These are phyloP conservation scores for Colletotrichum liaoningense DNA, from an alignment of 2,329 filamentous ascomycete genomes.

Conservation along the genomic window DNA sequence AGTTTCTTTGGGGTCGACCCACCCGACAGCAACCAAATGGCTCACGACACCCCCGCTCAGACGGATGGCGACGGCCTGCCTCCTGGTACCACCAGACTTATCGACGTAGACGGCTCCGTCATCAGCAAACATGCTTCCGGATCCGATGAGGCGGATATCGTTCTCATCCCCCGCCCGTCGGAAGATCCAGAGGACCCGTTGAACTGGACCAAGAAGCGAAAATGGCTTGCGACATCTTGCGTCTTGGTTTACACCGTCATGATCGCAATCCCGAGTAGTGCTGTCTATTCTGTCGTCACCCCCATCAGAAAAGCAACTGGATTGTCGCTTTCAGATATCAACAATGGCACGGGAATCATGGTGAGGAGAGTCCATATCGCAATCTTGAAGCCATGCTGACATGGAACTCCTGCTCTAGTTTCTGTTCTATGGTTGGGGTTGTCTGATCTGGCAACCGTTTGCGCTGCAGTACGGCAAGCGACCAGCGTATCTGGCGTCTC, in stretches of 20 bases:
- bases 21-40: neutral
- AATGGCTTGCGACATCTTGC: slow-evolving; percentile 37
- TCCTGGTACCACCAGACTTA: slow-evolving; percentile 23
- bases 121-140: slow-evolving; percentile 13
- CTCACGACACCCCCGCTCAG: neutral
- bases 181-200: slow-evolving; percentile 42
- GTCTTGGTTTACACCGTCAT: slow-evolving; percentile 40
- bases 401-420: slow-evolving; percentile 38
- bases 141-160: slow-evolving; percentile 34
- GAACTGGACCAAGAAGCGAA: slow-evolving; percentile 40
- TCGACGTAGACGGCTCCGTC: slow-evolving; percentile 20
- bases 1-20: too few relatives aligned
- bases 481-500: slow-evolving; percentile 50
- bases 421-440: slow-evolving; percentile 56
- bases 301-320: slow-evolving; percentile 47
- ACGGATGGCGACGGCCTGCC: neutral
- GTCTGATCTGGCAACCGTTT: slow-evolving; percentile 60
- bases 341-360: slow-evolving; percentile 54
- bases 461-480: slow-evolving; percentile 58
- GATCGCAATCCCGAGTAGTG: slow-evolving; percentile 51
- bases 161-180: slow-evolving; percentile 40
- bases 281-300: slow-evolving; percentile 52
- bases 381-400: neutral
- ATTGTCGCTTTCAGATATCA: slow-evolving; percentile 48
- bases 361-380: neutral